Conservation (phyloP, 106 monocot species). For the Allium fistulosum region DNA sequence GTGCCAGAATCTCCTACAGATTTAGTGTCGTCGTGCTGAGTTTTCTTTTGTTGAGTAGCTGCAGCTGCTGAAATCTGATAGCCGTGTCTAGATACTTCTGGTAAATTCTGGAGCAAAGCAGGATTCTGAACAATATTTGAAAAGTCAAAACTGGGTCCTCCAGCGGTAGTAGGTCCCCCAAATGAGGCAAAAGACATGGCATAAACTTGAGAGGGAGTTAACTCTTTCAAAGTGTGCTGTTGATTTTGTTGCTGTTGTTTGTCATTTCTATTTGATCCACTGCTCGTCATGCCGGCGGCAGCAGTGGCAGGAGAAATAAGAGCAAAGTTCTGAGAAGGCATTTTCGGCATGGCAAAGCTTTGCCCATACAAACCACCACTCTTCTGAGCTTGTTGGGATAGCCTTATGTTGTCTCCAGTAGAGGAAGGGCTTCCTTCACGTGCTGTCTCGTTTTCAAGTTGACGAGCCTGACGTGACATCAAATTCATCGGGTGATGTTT, state of each 20-base stretch:
- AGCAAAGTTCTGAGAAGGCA: constrained; percentile 59
- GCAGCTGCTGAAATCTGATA: constrained; percentile 31
- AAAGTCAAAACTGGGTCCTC: constrained; percentile 49
- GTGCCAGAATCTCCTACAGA: constrained; percentile 22
- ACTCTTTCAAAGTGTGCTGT: constrained; percentile 46
- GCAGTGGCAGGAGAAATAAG: constrained; percentile 35
- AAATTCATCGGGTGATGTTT: too few relatives aligned
- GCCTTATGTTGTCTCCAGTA: constrained; percentile 20
- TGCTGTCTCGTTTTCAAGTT: constrained; percentile 24
- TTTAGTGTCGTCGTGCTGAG: constrained; percentile 40
- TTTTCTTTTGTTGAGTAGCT: constrained; percentile 35
- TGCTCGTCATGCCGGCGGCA: constrained; percentile 8
- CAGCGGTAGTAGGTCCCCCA: constrained; percentile 15
- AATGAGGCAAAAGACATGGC: constrained; percentile 70
- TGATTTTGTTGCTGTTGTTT: constrained; percentile 24
- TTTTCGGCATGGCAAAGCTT: constrained; percentile 44
- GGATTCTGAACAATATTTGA: constrained; percentile 58
- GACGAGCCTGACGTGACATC: constrained; percentile 17
- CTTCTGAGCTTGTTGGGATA: constrained; percentile 45
- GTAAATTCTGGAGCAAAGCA: constrained; percentile 44
- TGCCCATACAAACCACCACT: constrained; percentile 13
- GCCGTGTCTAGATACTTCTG: constrained; percentile 47
- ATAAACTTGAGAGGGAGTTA: constrained; percentile 48
- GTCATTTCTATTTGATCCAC: constrained; percentile 34
- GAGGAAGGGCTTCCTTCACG: constrained; percentile 34